These are phyloP conservation scores for Aspergillus ustus DNA, from an alignment of 2,329 filamentous ascomycete species.

Conservation along the genomic window DNA sequence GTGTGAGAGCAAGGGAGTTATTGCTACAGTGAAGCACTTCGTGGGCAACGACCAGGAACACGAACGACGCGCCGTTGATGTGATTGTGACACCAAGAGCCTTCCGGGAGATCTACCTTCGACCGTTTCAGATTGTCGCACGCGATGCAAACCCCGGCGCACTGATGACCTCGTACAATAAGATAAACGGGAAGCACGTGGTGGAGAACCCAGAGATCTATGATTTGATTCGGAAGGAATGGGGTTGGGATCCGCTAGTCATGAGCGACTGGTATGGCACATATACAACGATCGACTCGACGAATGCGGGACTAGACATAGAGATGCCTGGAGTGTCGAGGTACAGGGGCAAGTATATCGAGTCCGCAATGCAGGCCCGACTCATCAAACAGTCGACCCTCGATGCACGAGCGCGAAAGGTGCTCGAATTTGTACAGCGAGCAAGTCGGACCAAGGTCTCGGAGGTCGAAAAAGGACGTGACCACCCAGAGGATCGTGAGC, in stretches of 20 bases:
- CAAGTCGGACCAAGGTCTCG: conserved; percentile 55
- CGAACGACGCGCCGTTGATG: conserved; percentile 47
- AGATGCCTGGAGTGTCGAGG: conserved; percentile 49
- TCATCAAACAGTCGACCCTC: conserved; percentile 60
- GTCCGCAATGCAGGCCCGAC: conserved; percentile 49
- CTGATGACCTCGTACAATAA: conserved; percentile 66
- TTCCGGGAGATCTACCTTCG: conserved; percentile 68
- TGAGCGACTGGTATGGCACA: conserved; percentile 52
- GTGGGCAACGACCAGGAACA: conserved; percentile 53
- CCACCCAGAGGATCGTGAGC: conserved; percentile 51
- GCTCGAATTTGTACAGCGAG: conserved; percentile 61
- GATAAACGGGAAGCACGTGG: conserved; percentile 55
- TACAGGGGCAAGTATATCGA: conserved; percentile 36
- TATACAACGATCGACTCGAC: conserved; percentile 46
- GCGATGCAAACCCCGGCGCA: conserved; percentile 58
- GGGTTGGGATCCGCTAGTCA: conserved; percentile 50
- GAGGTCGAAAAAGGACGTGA: conserved; percentile 46
- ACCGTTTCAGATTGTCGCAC: conserved; percentile 65
- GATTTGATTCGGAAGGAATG: conserved; percentile 50
- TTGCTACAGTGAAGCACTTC: conserved; percentile 75
- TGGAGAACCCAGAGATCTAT: conserved; percentile 43
- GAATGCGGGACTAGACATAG: conserved; percentile 48
- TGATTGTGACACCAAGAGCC: conserved; percentile 54
- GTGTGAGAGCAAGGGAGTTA: conserved; percentile 73
- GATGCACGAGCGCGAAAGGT: conserved; percentile 60